Evolutionary conservation across 208 protist species (phyloP).

Genomic region (Trypanosoma boissoni): DNA sequence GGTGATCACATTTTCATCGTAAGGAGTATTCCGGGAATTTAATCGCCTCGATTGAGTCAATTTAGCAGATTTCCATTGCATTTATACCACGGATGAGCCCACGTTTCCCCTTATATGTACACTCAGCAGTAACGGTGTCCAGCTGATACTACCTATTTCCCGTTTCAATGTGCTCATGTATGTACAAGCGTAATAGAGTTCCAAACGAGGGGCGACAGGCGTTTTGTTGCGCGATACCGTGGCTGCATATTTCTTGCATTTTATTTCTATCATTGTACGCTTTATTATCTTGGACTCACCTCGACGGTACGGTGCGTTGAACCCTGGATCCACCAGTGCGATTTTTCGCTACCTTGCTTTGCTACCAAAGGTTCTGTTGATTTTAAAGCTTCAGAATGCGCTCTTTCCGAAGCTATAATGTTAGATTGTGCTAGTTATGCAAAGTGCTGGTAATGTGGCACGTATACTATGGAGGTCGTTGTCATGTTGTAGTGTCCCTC

Average conservation of each 20-base stretch:
- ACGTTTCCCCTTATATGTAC: background rate
- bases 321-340: too few species aligned
- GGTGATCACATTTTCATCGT: constrained; percentile 6
- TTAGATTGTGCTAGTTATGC: too few species aligned
- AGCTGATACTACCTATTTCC: background rate
- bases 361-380: too few species aligned
- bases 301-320: too few species aligned
- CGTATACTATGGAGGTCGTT: too few species aligned
- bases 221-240: background rate
- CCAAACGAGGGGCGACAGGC: background rate
- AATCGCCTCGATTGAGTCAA: background rate
- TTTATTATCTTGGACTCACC: too few species aligned
- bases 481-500: too few species aligned
- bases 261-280: too few species aligned
- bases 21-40: background rate
- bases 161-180: background rate
- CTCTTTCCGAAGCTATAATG: too few species aligned
- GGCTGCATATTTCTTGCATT: background rate
- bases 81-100: background rate
- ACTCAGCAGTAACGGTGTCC: background rate
- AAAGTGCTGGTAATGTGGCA: too few species aligned
- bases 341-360: too few species aligned
- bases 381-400: too few species aligned
- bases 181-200: background rate
- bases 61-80: background rate